Evolutionary conservation across 164 flowering plant genomes (phyloP).

Genomic region (Vitis riparia): DNA sequence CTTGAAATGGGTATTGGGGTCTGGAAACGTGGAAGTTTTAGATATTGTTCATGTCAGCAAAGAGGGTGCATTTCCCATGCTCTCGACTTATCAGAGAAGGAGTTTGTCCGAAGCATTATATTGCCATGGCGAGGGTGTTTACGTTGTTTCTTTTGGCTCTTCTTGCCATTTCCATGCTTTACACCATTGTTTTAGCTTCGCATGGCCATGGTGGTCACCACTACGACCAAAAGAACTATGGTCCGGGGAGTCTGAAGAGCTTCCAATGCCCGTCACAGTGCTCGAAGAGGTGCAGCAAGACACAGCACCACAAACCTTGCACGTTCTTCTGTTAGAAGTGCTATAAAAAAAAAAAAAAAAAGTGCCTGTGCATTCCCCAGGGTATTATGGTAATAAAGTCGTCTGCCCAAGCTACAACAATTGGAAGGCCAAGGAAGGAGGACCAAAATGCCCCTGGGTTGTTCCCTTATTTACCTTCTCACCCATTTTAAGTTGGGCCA

Average conservation of each 20-base stretch:
- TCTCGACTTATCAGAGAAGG: background rate
- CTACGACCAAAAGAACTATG: constrained; percentile 17
- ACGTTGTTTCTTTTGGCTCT: constrained; percentile 44
- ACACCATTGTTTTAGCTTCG: constrained; percentile 34
- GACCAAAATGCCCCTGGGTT: background rate
- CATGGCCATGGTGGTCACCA: constrained; percentile 35
- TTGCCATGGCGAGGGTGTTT: constrained; percentile 34
- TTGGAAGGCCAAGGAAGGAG: constrained; percentile 3
- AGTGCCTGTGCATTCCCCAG: constrained; percentile 1
- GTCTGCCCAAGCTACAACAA: constrained; percentile 7
- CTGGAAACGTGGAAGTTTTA: too few relatives aligned
- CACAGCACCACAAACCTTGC: constrained; percentile 31
- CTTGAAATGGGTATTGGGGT: too few relatives aligned
- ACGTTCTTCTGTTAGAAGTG: background rate
- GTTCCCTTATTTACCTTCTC: too few relatives aligned
- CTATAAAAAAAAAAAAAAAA: background rate
- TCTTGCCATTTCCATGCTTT: constrained; percentile 52
- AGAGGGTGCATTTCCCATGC: too few relatives aligned
- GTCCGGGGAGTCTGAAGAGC: constrained; percentile 37
- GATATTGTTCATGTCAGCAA: too few relatives aligned
- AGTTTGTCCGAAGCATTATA: constrained; percentile 21
- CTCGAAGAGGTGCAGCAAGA: constrained; percentile 40
- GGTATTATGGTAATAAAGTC: background rate
- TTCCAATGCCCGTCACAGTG: constrained; percentile 47
- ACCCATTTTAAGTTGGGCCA: too few relatives aligned